phyloP scores from a whole-genome alignment of 768 basidiomycete species.

The Pisolithus albus region DNA sequence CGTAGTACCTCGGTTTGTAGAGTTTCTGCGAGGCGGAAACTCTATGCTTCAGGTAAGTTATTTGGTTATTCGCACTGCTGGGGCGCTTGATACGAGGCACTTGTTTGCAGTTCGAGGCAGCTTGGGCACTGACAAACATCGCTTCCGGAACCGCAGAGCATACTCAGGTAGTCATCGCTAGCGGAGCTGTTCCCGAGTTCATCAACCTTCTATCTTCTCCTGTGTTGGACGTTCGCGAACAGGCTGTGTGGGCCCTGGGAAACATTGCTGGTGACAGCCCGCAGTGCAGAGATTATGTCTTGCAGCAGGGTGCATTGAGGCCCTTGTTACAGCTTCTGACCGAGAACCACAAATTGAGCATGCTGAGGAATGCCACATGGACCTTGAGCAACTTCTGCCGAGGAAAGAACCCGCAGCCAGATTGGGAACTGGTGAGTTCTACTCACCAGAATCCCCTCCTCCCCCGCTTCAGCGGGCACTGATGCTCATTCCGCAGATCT shows the following conservation, averaged over 20 bases:
- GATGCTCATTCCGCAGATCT: constrained; percentile 57
- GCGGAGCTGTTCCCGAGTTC: constrained; percentile 93
- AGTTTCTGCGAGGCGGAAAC: constrained; percentile 77
- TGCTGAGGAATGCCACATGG: constrained; percentile 99
- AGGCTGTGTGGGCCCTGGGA: constrained; percentile 98
- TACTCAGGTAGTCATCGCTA: constrained; percentile 94
- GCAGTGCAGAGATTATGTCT: constrained; percentile 92
- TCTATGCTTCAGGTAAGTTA: constrained; percentile 74
- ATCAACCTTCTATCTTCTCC: constrained; percentile 93
- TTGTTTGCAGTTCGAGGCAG: constrained; percentile 77
- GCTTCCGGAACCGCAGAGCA: constrained; percentile 98
- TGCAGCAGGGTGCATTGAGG: constrained; percentile 86
- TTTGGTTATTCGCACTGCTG: neutral
- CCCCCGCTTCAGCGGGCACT: constrained; percentile 2
- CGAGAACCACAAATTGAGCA: constrained; percentile 97
- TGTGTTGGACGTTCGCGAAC: constrained; percentile 95
- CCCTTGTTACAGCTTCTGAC: constrained; percentile 86
- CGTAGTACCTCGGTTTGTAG: constrained; percentile 94
- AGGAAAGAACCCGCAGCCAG: constrained; percentile 95
- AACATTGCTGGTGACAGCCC: constrained; percentile 99
- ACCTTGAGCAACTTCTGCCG: constrained; percentile 99
- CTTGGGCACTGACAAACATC: constrained; percentile 97
- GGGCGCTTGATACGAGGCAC: constrained; percentile 1
- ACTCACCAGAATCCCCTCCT: constrained; percentile 1
- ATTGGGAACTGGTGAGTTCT: constrained; percentile 80